phyloP scores from a whole-genome alignment of 1,284 basidiomycete genomes.

The Takashimella koratensis region DNA sequence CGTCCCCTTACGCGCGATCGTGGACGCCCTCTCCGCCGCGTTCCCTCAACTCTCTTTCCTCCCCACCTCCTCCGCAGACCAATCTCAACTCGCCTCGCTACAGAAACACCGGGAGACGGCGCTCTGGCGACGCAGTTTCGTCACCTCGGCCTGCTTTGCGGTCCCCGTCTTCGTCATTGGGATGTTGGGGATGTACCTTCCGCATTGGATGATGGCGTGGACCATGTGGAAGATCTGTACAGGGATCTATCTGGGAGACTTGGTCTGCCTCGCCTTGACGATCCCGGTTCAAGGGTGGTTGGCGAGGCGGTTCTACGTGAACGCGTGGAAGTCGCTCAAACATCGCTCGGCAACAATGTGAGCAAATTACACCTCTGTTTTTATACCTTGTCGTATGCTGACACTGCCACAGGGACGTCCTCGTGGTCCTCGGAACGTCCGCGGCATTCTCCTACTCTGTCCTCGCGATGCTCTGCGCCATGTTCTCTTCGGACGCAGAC shows the following conservation, averaged over 20 bases:
- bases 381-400: neutral
- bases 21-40: slow-evolving; percentile 73
- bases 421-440: slow-evolving; percentile 91
- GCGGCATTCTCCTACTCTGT: slow-evolving; percentile 90
- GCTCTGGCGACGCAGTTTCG: slow-evolving; percentile 81
- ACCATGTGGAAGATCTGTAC: slow-evolving; percentile 52
- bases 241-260: slow-evolving; percentile 77
- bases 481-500: slow-evolving; percentile 56
- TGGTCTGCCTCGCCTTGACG: slow-evolving; percentile 76
- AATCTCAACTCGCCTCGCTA: slow-evolving; percentile 83
- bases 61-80: slow-evolving; percentile 39
- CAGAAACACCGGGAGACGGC: slow-evolving; percentile 87
- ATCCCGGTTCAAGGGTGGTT: slow-evolving; percentile 93
- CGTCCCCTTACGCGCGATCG: slow-evolving; percentile 75
- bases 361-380: slow-evolving; percentile 16
- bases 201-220: slow-evolving; percentile 51
- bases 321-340: slow-evolving; percentile 83
- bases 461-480: slow-evolving; percentile 63
- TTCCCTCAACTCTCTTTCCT: slow-evolving; percentile 46
- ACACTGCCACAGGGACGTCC: slow-evolving; percentile 73
- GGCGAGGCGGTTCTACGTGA: slow-evolving; percentile 80
- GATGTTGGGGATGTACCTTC: slow-evolving; percentile 71
- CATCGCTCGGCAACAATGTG: slow-evolving; percentile 76
- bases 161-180: slow-evolving; percentile 87
- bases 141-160: slow-evolving; percentile 72